Evolutionary conservation across 2,329 filamentous ascomycete genomes (phyloP).

Genomic region (Penicillium aurantiogriseum): DNA sequence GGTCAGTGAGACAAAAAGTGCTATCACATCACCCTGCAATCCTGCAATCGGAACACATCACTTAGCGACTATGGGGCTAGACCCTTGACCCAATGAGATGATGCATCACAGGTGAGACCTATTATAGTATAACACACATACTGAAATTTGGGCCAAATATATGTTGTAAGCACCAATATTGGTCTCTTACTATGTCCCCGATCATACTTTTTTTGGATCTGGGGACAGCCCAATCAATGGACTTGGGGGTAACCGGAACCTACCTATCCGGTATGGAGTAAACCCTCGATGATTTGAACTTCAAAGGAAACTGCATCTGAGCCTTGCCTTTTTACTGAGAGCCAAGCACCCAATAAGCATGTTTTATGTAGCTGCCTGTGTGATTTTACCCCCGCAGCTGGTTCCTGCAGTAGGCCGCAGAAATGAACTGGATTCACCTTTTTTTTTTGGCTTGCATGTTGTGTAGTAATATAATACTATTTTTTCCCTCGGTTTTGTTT

Average conservation of each 20-base stretch:
- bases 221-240: conserved; percentile 10
- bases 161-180: background rate
- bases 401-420: conserved; percentile 41
- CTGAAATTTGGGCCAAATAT: conserved; percentile 2
- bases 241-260: conserved; percentile 6
- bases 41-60: conserved; percentile 26
- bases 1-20: conserved; percentile 10
- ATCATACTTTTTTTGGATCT: background rate
- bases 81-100: conserved; percentile 20
- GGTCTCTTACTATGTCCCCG: background rate
- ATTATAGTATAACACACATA: conserved; percentile 4
- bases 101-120: conserved; percentile 14
- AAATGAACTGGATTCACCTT: conserved; percentile 13
- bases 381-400: conserved; percentile 19
- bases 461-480: background rate
- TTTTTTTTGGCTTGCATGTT: conserved; percentile 1
- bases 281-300: conserved; percentile 2
- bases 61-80: conserved; percentile 22
- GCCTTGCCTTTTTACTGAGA: conserved; percentile 9
- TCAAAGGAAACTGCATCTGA: conserved; percentile 10
- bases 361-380: background rate
- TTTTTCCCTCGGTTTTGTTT: background rate
- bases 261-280: conserved; percentile 3
- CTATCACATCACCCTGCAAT: conserved; percentile 26
- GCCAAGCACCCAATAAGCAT: conserved; percentile 1